Conservation (phyloP, 306 rosid species). For the Prunus mume region DNA sequence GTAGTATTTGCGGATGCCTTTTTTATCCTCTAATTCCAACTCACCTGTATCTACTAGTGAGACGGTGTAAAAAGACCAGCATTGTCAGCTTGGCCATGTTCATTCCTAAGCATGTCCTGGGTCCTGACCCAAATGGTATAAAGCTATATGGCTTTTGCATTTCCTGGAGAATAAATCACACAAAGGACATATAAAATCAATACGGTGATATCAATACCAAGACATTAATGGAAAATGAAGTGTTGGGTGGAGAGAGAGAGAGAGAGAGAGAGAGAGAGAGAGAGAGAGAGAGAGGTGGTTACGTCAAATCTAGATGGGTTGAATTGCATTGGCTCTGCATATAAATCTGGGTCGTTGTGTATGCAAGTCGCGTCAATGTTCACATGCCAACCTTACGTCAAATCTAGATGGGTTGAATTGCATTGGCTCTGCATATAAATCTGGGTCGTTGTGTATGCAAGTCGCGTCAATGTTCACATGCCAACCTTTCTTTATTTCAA, state of each 20-base stretch:
- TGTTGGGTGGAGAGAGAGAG: too few species aligned
- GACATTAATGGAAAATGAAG: neutral
- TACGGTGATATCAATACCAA: neutral
- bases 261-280: neutral
- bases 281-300: conserved; percentile 3
- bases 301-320: conserved; percentile 79
- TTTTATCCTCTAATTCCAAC: conserved; percentile 1
- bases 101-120: conserved; percentile 71
- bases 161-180: conserved; percentile 34
- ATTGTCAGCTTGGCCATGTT: conserved; percentile 70
- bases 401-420: conserved; percentile 71
- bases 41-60: conserved; percentile 57
- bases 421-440: conserved; percentile 51
- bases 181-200: neutral
- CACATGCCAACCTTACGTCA: conserved; percentile 81
- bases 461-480: conserved; percentile 70
- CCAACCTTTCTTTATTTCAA: conserved; percentile 70
- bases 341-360: conserved; percentile 58
- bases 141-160: conserved; percentile 65
- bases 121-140: conserved; percentile 71
- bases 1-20: too few species aligned
- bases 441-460: conserved; percentile 60
- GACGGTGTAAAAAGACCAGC: conserved; percentile 59
- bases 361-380: conserved; percentile 66
- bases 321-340: conserved; percentile 55